phyloP scores from a whole-genome alignment of 306 rosid species.

The Citrullus amarus region DNA sequence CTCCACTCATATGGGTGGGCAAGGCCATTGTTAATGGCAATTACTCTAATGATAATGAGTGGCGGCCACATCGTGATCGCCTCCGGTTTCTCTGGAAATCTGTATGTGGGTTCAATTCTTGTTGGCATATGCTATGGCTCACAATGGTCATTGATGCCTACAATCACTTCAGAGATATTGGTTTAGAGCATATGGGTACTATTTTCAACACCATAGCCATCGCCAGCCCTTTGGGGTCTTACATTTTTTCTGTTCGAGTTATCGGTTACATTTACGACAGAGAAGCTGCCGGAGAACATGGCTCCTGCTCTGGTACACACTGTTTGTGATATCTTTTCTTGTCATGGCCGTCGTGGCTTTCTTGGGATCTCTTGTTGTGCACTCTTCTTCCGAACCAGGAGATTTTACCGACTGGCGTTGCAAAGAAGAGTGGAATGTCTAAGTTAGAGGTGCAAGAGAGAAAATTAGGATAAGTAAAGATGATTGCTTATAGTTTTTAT shows the following conservation, averaged over 20 bases:
- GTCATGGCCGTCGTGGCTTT: conserved; percentile 56
- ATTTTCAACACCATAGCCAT: conserved; percentile 73
- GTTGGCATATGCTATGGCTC: conserved; percentile 87
- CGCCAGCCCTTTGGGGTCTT: conserved; percentile 79
- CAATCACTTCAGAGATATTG: conserved; percentile 73
- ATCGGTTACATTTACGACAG: conserved; percentile 67
- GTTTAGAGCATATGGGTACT: conserved; percentile 74
- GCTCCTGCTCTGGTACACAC: conserved; percentile 45
- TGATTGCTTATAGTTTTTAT: not conserved
- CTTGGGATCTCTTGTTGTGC: conserved; percentile 43
- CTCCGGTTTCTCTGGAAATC: conserved; percentile 53
- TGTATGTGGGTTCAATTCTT: conserved; percentile 59
- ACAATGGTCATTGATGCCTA: conserved; percentile 90
- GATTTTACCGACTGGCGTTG: conserved; percentile 41
- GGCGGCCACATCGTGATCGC: conserved; percentile 56
- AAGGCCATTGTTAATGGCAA: conserved; percentile 50
- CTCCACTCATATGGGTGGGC: conserved; percentile 61
- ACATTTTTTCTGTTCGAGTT: conserved; percentile 61
- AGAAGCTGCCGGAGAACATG: conserved; percentile 30
- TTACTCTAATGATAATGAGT: conserved; percentile 42
- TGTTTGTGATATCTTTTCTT: conserved; percentile 64
- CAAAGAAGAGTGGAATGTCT: conserved; percentile 21
- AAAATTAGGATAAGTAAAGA: not conserved
- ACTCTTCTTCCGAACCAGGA: conserved; percentile 52
- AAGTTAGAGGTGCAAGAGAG: not conserved